A percentile compares a stretch with the other conserved stretches of the same genome.
phyloP scores from a whole-genome alignment of 1,139 yeast genomes.

The Suhomyces coccinellae region DNA sequence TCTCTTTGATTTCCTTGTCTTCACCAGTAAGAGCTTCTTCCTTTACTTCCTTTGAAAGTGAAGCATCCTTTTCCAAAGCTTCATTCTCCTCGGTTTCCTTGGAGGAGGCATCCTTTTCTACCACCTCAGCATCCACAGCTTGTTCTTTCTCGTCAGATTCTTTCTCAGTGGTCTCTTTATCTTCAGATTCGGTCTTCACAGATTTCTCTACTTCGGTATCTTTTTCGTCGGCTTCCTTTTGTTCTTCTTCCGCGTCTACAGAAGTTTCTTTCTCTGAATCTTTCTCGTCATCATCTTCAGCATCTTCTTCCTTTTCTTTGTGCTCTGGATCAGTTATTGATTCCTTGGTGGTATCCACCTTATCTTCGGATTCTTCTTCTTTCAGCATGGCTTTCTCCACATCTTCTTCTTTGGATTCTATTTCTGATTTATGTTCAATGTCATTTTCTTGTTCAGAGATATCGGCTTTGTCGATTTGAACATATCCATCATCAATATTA shows the following conservation, averaged over 20 bases:
- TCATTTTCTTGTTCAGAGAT: neutral
- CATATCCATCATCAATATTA: neutral
- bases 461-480: neutral
- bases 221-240: conserved; percentile 6
- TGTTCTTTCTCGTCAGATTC: neutral
- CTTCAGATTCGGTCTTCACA: neutral
- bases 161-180: neutral
- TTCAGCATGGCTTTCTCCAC: neutral
- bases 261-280: conserved; percentile 9
- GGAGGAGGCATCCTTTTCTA: neutral
- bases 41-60: no score
- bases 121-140: neutral
- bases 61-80: neutral
- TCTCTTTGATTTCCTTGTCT: neutral
- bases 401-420: neutral
- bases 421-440: neutral
- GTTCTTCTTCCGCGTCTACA: conserved; percentile 1
- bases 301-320: conserved; percentile 8
- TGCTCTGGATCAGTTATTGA: neutral
- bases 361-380: neutral
- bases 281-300: neutral
- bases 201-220: neutral
- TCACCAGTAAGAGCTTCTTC: neutral
- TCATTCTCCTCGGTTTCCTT: conserved; percentile 7
- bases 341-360: neutral